phyloP scores from a whole-genome alignment of 1,139 yeast genomes.

The Hemisphaericaspora lyxosophila region DNA sequence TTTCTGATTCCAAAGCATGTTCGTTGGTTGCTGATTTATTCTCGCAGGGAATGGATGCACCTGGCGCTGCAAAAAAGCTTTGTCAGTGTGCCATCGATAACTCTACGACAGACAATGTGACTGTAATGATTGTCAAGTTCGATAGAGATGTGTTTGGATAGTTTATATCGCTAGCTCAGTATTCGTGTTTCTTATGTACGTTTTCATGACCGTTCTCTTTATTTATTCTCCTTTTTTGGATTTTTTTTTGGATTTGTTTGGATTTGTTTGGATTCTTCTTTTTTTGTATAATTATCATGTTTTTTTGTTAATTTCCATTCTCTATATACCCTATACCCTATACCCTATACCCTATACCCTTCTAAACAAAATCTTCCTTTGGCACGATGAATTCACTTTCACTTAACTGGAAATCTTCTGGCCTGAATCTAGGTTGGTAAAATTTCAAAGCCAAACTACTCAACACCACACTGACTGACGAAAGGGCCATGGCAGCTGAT shows the following conservation, averaged over 20 bases:
- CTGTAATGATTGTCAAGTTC: conserved; percentile 82
- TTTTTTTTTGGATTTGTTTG: too few species aligned
- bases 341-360: background rate
- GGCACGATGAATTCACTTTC: conserved; percentile 13
- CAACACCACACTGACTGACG: conserved; percentile 56
- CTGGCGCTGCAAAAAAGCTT: conserved; percentile 64
- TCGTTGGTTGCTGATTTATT: conserved; percentile 55
- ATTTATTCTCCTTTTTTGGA: conserved; percentile 1
- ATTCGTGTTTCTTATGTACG: background rate
- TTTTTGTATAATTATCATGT: background rate
- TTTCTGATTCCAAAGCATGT: conserved; percentile 79
- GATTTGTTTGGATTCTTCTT: too few species aligned
- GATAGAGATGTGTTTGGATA: conserved; percentile 44
- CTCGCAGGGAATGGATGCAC: conserved; percentile 40
- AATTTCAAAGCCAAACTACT: conserved; percentile 54
- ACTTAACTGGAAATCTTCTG: conserved; percentile 16
- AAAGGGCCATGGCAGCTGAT: conserved; percentile 66
- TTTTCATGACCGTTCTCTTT: conserved; percentile 1
- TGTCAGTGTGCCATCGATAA: conserved; percentile 77
- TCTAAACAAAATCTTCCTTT: conserved; percentile 9
- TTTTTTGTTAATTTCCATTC: background rate
- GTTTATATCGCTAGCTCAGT: too few species aligned
- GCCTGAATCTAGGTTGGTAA: conserved; percentile 39
- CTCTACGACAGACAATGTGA: conserved; percentile 86
- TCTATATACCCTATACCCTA: background rate